phyloP scores from a whole-genome alignment of 2,329 filamentous ascomycete species.

The Aspergillus niger region DNA sequence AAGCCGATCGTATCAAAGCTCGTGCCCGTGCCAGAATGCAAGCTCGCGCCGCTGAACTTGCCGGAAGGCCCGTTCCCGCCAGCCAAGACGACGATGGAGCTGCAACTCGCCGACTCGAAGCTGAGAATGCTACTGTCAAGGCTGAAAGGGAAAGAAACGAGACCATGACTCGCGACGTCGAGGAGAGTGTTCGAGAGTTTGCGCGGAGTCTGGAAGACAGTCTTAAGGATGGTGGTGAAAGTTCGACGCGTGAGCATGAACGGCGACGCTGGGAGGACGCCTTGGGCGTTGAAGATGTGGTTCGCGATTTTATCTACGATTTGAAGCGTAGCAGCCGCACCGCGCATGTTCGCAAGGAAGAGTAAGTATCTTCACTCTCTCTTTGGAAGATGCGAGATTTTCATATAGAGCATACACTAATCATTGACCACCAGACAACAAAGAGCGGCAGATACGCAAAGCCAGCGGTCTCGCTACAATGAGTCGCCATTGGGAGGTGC shows the following conservation, averaged over 20 bases:
- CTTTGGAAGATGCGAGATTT: neutral
- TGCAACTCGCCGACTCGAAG: constrained; percentile 81
- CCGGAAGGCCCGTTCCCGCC: constrained; percentile 76
- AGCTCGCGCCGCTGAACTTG: constrained; percentile 87
- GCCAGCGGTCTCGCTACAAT: constrained; percentile 57
- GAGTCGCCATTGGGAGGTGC: constrained; percentile 50
- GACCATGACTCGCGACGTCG: constrained; percentile 93
- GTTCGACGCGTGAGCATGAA: constrained; percentile 82
- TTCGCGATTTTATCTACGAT: constrained; percentile 97
- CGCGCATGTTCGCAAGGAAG: constrained; percentile 66
- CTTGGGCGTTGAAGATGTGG: constrained; percentile 92
- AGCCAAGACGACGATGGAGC: constrained; percentile 70
- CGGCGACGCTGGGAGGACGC: constrained; percentile 93
- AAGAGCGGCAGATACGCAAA: constrained; percentile 52
- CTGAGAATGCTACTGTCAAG: constrained; percentile 78
- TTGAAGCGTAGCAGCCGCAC: constrained; percentile 83
- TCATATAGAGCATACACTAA: constrained; percentile 18
- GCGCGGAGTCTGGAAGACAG: constrained; percentile 80
- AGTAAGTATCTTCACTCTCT: constrained; percentile 42
- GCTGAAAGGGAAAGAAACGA: constrained; percentile 93
- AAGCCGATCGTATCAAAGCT: constrained; percentile 91
- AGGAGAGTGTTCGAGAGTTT: constrained; percentile 92
- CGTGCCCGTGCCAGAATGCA: constrained; percentile 98
- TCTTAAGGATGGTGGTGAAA: constrained; percentile 77
- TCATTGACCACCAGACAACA: constrained; percentile 45